Percentiles rank a stretch among this genome's conserved stretches.
These are phyloP conservation scores for Penicillium paradoxum DNA, from an alignment of 495 filamentous ascomycete genomes.

Conservation along the genomic window DNA sequence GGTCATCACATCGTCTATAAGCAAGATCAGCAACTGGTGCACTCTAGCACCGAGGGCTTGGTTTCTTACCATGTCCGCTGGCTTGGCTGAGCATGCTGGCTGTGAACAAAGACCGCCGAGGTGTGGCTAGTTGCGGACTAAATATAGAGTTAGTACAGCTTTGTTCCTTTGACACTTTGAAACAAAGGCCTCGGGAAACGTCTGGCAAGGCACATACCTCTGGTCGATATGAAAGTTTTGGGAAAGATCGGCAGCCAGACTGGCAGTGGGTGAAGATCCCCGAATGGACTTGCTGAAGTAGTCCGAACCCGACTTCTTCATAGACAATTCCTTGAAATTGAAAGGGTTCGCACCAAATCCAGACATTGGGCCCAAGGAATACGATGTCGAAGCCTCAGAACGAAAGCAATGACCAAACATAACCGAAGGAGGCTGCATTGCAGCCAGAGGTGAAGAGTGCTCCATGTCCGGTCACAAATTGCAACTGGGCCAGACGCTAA, in stretches of 20 bases:
- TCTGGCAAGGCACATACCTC: constrained; percentile 54
- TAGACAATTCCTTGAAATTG: constrained; percentile 68
- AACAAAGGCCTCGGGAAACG: not conserved
- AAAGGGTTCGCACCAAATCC: constrained; percentile 60
- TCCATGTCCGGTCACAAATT: constrained; percentile 55
- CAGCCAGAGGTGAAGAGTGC: constrained; percentile 87
- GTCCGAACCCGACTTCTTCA: constrained; percentile 53
- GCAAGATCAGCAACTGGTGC: constrained; percentile 7
- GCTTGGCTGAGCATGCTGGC: constrained; percentile 63
- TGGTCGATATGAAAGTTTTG: constrained; percentile 94
- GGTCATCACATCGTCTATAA: constrained; percentile 59
- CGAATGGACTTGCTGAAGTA: constrained; percentile 81
- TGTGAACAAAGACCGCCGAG: constrained; percentile 89
- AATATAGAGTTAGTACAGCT: constrained; percentile 27
- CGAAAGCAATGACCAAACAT: constrained; percentile 52
- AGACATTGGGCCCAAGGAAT: constrained; percentile 40
- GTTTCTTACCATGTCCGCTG: constrained; percentile 65
- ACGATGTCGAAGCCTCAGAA: constrained; percentile 48
- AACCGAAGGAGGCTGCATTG: constrained; percentile 78
- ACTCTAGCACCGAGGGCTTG: not conserved
- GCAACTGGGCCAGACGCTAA: constrained; percentile 7
- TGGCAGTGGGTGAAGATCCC: constrained; percentile 85
- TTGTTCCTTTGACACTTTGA: constrained; percentile 7
- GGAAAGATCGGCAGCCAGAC: constrained; percentile 86
- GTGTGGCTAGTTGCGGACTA: constrained; percentile 88